Evolutionary conservation across 139 green algal species (phyloP).

Genomic region (Volvox africanus): DNA sequence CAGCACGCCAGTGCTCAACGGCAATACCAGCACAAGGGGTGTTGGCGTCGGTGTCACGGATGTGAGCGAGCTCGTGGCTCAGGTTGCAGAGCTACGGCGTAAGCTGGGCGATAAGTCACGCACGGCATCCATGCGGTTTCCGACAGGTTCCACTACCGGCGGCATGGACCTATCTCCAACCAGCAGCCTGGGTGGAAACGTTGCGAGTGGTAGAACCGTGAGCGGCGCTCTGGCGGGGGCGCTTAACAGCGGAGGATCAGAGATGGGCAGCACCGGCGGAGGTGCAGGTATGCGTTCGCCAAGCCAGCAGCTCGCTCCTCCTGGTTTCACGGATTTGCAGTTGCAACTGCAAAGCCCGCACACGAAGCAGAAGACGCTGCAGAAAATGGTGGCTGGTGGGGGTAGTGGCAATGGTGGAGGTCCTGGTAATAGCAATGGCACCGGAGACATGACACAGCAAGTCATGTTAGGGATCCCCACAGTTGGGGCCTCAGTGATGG

Average conservation of each 20-base stretch:
- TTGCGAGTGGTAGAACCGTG: neutral
- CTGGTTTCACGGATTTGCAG: neutral
- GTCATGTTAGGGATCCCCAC: too few species aligned
- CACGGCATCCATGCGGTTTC: neutral
- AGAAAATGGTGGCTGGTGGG: neutral
- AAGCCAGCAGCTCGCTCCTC: neutral
- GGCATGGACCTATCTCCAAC: neutral
- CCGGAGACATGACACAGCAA: neutral
- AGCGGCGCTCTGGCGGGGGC: neutral
- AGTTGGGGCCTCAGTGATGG: neutral
- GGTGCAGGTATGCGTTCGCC: neutral
- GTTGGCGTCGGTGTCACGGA: neutral
- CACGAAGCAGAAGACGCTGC: neutral
- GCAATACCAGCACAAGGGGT: neutral
- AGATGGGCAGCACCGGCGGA: neutral
- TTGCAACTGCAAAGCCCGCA: constrained; percentile 11
- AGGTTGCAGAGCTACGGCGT: constrained; percentile 27
- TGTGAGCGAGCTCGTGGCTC: neutral
- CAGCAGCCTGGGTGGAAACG: neutral
- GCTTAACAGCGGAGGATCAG: neutral
- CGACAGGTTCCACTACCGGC: neutral
- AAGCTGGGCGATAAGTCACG: constrained; percentile 16
- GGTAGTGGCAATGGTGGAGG: neutral
- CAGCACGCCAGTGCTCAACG: neutral
- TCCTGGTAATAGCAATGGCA: neutral